Evolutionary conservation across 2,329 filamentous ascomycete species (phyloP).

Genomic region (Ceratocystis albifundus): DNA sequence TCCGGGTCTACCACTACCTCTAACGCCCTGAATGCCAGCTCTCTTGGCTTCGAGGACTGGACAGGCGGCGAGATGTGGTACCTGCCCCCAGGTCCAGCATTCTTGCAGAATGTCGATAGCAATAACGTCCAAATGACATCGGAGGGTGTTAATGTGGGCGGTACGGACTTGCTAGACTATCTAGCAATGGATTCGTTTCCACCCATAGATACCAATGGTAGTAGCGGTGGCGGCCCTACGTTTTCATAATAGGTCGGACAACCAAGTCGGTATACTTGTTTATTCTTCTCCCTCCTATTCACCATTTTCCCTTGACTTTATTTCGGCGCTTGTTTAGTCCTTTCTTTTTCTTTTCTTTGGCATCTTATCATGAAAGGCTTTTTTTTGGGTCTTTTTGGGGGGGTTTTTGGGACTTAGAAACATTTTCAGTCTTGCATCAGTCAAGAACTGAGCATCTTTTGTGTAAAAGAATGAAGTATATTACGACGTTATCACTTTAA

Average conservation of each 20-base stretch:
- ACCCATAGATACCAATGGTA: conserved; percentile 14
- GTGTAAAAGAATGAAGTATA: conserved; percentile 3
- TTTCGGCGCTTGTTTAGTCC: background rate
- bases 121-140: conserved; percentile 53
- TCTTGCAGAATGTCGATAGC: conserved; percentile 54
- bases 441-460: background rate
- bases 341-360: background rate
- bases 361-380: background rate
- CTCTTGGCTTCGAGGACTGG: conserved; percentile 43
- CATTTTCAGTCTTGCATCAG: background rate
- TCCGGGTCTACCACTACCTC: background rate
- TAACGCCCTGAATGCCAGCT: conserved; percentile 25
- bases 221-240: background rate
- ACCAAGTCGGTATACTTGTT: background rate
- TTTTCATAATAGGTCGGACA: background rate
- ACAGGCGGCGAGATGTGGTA: conserved; percentile 53
- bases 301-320: background rate
- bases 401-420: background rate
- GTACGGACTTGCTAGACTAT: conserved; percentile 54
- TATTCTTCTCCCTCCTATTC: background rate
- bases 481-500: background rate
- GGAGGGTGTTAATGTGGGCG: conserved; percentile 55
- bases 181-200: conserved; percentile 47
- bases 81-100: conserved; percentile 49
- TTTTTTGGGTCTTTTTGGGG: background rate